A percentile compares a stretch with the other conserved stretches of the same genome.
These are phyloP conservation scores for Eruca vesicaria DNA, from an alignment of 441 rosid genomes.

Conservation along the genomic window DNA sequence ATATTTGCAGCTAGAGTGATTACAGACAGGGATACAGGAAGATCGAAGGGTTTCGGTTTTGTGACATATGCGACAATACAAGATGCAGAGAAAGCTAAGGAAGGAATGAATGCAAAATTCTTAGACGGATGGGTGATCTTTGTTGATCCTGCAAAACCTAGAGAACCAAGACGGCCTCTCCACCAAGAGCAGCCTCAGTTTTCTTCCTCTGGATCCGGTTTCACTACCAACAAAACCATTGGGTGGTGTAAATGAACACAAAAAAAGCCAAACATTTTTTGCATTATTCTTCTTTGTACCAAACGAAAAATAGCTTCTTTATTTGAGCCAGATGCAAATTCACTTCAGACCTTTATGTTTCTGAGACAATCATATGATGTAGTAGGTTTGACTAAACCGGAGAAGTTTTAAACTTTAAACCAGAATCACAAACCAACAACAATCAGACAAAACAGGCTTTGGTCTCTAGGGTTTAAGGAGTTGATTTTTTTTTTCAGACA, in stretches of 20 bases:
- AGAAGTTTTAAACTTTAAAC: background rate
- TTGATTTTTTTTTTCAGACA: constrained; percentile 2
- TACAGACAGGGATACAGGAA: constrained; percentile 60
- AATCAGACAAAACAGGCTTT: background rate
- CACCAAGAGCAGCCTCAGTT: constrained; percentile 34
- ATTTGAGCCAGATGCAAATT: background rate
- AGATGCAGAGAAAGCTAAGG: constrained; percentile 89
- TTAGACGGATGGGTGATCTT: constrained; percentile 96
- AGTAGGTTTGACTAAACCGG: background rate
- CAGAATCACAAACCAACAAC: background rate
- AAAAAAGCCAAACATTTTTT: background rate
- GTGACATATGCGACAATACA: constrained; percentile 62
- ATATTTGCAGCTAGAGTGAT: constrained; percentile 63
- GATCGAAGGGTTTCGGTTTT: constrained; percentile 86
- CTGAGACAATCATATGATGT: background rate
- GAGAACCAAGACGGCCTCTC: constrained; percentile 55
- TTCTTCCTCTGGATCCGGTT: constrained; percentile 49
- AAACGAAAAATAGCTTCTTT: background rate
- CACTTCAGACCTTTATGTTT: background rate
- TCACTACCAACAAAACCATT: constrained; percentile 67
- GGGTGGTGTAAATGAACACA: constrained; percentile 72
- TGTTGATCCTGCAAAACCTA: constrained; percentile 89
- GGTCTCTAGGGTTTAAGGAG: constrained; percentile 21
- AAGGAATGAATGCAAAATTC: constrained; percentile 82
- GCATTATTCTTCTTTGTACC: background rate